Percentiles rank a stretch among this genome's conserved stretches.
These are phyloP conservation scores for Leucocoprinus leucothites DNA, from an alignment of 768 basidiomycete genomes.

Conservation along the genomic window DNA sequence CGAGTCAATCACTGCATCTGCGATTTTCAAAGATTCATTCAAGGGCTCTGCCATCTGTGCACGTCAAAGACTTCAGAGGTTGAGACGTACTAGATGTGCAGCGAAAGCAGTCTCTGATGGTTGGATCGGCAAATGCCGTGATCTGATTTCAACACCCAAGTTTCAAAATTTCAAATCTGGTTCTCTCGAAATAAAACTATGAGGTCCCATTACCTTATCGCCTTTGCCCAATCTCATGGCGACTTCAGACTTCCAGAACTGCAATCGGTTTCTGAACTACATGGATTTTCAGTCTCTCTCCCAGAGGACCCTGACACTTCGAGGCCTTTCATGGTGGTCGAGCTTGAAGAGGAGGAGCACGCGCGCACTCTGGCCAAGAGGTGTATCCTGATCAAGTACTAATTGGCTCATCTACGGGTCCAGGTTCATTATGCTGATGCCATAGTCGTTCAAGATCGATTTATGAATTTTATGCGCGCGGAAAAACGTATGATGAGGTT, in stretches of 20 bases:
- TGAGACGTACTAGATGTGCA: no score
- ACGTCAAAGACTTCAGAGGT: no score
- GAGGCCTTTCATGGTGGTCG: constrained; percentile 74
- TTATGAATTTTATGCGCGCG: constrained; percentile 76
- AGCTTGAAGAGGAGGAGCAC: constrained; percentile 67
- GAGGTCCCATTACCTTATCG: constrained; percentile 47
- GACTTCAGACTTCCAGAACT: constrained; percentile 88
- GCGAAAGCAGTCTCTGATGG: no score
- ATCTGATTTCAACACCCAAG: neutral
- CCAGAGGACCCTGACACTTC: constrained; percentile 41
- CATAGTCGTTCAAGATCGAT: constrained; percentile 50
- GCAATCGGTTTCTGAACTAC: constrained; percentile 67
- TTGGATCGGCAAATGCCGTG: constrained; percentile 6
- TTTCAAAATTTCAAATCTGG: neutral
- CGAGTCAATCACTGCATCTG: constrained; percentile 7
- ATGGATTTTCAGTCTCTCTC: constrained; percentile 60
- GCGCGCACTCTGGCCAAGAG: constrained; percentile 69
- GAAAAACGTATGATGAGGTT: constrained; percentile 63
- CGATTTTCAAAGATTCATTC: constrained; percentile 1
- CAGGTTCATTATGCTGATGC: constrained; percentile 1
- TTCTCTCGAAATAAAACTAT: constrained; percentile 15
- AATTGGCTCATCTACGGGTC: neutral
- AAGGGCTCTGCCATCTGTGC: neutral
- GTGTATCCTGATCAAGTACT: constrained; percentile 81
- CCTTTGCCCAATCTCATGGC: constrained; percentile 78